phyloP scores from a whole-genome alignment of 202 grass and related monocot species.

The Zoysia matrella region DNA sequence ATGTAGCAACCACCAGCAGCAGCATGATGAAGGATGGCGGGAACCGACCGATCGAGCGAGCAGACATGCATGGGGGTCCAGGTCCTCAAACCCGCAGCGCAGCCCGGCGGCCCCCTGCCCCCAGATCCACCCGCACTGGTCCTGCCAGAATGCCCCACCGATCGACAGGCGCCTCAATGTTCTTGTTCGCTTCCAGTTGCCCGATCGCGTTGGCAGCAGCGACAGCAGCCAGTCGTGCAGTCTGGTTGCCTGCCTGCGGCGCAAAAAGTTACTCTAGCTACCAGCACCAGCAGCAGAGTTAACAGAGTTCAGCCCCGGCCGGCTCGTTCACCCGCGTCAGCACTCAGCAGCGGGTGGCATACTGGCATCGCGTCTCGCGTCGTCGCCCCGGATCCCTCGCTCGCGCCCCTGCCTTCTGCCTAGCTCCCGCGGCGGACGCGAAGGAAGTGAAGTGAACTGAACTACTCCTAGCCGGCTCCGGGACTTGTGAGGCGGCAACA shows the following conservation, averaged over 20 bases:
- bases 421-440: too few species aligned
- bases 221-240: too few species aligned
- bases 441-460: too few species aligned
- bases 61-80: not conserved
- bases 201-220: not conserved
- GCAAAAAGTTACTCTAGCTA: not conserved
- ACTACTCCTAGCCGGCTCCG: not conserved
- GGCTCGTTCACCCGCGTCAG: not conserved
- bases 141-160: conserved; percentile 22
- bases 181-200: conserved; percentile 42
- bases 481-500: conserved; percentile 35
- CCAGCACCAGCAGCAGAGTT: not conserved
- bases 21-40: not conserved
- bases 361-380: too few species aligned
- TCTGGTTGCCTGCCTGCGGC: not conserved
- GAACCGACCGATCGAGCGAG: too few species aligned
- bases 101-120: conserved; percentile 34
- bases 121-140: conserved; percentile 63
- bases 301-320: too few species aligned
- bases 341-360: too few species aligned
- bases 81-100: not conserved
- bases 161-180: conserved; percentile 46
- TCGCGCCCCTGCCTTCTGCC: not conserved
- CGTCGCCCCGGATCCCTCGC: too few species aligned
- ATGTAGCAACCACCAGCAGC: not conserved